Evolutionary conservation across 371 early-diverging fungal genomes (phyloP).

Genomic region (Zychaea mexicana): DNA sequence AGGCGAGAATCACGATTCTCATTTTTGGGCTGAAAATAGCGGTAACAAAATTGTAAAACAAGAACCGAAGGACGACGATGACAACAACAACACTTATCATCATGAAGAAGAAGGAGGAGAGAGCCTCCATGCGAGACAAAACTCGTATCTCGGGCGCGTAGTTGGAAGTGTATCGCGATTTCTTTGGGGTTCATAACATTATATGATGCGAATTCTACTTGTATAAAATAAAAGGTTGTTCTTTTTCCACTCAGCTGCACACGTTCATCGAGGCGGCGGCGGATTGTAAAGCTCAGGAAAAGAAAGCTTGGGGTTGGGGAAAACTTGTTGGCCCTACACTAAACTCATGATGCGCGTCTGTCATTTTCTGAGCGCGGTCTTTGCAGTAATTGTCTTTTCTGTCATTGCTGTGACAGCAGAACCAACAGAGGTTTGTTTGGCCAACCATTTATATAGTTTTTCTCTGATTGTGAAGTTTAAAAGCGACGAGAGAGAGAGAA

Average conservation of each 20-base stretch:
- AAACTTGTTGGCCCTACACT: not conserved
- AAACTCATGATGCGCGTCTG: constrained; percentile 1
- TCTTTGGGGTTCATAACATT: not conserved
- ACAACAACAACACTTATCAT: not conserved
- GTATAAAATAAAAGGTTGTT: not conserved
- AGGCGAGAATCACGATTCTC: no score
- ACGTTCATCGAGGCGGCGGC: no score
- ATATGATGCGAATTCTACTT: no score
- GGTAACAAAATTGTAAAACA: no score
- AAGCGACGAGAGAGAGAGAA: no score
- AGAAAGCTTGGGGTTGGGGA: not conserved
- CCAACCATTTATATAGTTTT: not conserved
- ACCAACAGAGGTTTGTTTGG: not conserved
- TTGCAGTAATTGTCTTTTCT: not conserved
- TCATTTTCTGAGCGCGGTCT: not conserved
- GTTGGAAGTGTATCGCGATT: constrained; percentile 1
- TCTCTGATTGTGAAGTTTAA: no score
- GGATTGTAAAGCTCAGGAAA: not conserved
- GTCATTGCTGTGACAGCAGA: not conserved
- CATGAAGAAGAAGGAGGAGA: not conserved
- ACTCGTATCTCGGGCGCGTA: not conserved
- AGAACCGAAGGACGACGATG: not conserved
- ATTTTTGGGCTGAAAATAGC: no score
- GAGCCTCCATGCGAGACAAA: not conserved
- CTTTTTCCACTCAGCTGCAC: no score